Evolutionary conservation across 108 stramenopile species (phyloP), one percentile per base, ranked within the genome.

Genomic region (Cyclostephanos tholiformis): DNA sequence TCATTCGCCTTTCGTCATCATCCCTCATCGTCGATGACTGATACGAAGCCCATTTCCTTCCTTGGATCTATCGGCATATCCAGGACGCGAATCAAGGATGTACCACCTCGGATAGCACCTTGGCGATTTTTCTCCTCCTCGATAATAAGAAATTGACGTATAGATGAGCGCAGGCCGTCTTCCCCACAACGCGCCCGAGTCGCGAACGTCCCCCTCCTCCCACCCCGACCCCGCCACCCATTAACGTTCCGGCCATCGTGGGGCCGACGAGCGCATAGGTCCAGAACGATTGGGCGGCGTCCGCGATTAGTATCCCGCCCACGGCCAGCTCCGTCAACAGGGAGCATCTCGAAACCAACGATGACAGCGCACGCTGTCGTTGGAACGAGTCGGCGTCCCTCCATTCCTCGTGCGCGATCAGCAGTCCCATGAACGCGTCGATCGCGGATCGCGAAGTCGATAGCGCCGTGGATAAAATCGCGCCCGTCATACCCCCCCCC

Each of bases 401-500:
- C 94, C 94, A 95, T 23, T 58, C 19, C 29, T 59, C 66, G 0
- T 87, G 74, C 4, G 88, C 78, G 6, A 88, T 69, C 4, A 95
- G 43, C 8, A 95, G 36, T 69, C 87, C 89, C 88, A 95, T 86
- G n/a, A 79, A 43, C 1, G 86, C 87, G 85, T 95, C 88, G 29
- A 90, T 30, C 13, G 82, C 29, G 1, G 87, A 64, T 14, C 79
- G 69, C 38, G 50, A 52, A 7, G 64, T 46, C 29, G 63, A 58
- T 23, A 83, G 63, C 11, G 85, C 46, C 2, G 73, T 38, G 30
- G 50, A 70, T 22, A 77, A 63, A 12, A 77, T 38, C 19, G 25
- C 62, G 30, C 41, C 60, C 9, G 74, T 48, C n/a, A 67, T 52
- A 6, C 70, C 67, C 39, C 71, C 67, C 4, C 65, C 55, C 25